A percentile compares a stretch with the other conserved stretches of the same genome.
phyloP scores from a whole-genome alignment of 768 basidiomycete species.

The Asterophora lycoperdoides region DNA sequence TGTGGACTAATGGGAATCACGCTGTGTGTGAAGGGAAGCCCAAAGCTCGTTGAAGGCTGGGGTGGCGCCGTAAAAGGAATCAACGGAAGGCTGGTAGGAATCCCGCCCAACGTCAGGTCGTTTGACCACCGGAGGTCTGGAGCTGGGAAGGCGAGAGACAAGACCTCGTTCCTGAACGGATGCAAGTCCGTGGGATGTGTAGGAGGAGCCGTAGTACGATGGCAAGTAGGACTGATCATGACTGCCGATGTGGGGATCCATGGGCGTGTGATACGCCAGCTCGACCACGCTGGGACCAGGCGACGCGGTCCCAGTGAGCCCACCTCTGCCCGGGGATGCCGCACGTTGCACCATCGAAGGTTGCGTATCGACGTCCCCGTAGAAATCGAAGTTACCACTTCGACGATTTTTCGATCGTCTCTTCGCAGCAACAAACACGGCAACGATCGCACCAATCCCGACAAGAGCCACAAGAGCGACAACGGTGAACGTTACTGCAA shows the following conservation, averaged over 20 bases:
- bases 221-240: not conserved
- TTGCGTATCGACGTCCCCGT: constrained; percentile 19
- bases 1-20: no score
- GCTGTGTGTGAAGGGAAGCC: no score
- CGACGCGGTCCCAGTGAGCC: constrained; percentile 17
- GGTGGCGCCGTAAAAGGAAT: constrained; percentile 38
- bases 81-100: constrained; percentile 32
- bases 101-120: constrained; percentile 13
- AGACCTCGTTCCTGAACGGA: constrained; percentile 12
- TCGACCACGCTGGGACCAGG: constrained; percentile 25
- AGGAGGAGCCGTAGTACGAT: constrained; percentile 2
- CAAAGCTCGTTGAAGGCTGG: not conserved
- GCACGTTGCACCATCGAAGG: constrained; percentile 6
- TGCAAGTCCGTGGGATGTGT: constrained; percentile 9
- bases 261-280: constrained; percentile 16
- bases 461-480: constrained; percentile 28
- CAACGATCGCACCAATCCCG: constrained; percentile 20
- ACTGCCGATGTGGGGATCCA: constrained; percentile 22
- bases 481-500: constrained; percentile 32
- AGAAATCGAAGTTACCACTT: constrained; percentile 23
- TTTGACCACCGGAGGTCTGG: not conserved
- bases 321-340: constrained; percentile 4
- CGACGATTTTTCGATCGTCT: constrained; percentile 20
- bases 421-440: constrained; percentile 23
- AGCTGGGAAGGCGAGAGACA: not conserved